These are phyloP conservation scores for Salmacisia buchloeana DNA, from an alignment of 1,284 basidiomycete species.

Conservation along the genomic window DNA sequence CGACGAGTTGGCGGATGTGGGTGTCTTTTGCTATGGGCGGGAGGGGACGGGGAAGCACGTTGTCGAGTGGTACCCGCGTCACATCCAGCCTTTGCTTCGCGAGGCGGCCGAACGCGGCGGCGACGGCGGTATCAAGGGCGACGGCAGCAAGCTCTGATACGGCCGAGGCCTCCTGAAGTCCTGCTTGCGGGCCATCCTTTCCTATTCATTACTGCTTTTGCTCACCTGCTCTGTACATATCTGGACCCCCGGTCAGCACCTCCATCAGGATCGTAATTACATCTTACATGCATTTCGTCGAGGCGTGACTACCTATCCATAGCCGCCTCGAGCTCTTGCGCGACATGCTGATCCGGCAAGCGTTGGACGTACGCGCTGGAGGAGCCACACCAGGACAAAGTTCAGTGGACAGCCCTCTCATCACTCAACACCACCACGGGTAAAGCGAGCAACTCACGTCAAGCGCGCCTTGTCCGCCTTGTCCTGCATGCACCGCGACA, in stretches of 20 bases:
- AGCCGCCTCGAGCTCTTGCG: constrained; percentile 5
- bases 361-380: constrained; percentile 1
- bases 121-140: constrained; percentile 18
- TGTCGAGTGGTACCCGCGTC: constrained; percentile 30
- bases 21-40: constrained; percentile 11
- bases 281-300: no score
- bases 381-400: background rate
- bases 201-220: no score
- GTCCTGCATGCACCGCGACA: constrained; percentile 28
- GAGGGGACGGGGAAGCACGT: constrained; percentile 37
- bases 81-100: constrained; percentile 31
- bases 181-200: no score
- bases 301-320: no score
- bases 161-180: no score
- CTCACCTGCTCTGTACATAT: no score
- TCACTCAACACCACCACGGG: background rate
- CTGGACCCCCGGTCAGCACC: no score
- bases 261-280: no score
- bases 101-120: constrained; percentile 21
- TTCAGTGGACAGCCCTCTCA: background rate
- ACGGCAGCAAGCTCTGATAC: constrained; percentile 23
- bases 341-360: constrained; percentile 2
- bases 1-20: background rate
- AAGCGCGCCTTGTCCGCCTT: constrained; percentile 24
- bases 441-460: constrained; percentile 10